phyloP scores from a whole-genome alignment of 1,284 basidiomycete genomes.

The Farysia itapuensis region DNA sequence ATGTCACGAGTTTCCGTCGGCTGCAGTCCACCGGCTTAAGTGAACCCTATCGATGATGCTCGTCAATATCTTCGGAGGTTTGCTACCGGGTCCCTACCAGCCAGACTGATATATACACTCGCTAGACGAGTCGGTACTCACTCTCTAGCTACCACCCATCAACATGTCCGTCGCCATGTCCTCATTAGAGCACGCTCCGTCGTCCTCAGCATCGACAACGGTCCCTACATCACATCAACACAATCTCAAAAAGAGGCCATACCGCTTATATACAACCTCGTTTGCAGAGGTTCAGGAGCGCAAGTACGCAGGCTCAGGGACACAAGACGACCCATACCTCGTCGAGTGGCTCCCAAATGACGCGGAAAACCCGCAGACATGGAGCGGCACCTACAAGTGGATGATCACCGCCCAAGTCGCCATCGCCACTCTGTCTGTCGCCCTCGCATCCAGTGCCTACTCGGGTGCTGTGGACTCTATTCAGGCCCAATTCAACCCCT shows the following conservation, averaged over 20 bases:
- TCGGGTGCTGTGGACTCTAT: conserved; percentile 44
- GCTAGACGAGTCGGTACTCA: no score
- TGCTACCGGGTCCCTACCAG: no score
- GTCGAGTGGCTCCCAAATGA: conserved; percentile 51
- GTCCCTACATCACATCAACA: conserved; percentile 9
- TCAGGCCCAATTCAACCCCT: conserved; percentile 25
- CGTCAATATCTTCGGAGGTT: no score
- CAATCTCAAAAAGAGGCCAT: conserved; percentile 26
- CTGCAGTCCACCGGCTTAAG: no score
- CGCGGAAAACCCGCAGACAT: conserved; percentile 37
- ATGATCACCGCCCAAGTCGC: conserved; percentile 43
- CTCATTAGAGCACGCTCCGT: neutral
- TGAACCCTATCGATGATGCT: no score
- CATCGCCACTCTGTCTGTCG: conserved; percentile 49
- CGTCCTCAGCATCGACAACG: neutral
- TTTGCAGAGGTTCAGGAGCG: conserved; percentile 59
- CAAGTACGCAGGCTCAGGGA: conserved; percentile 61
- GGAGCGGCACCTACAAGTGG: conserved; percentile 33
- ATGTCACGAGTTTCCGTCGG: no score
- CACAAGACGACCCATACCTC: conserved; percentile 60
- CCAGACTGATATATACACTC: no score
- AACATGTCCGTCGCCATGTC: no score
- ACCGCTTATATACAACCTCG: conserved; percentile 56
- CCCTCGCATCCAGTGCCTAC: conserved; percentile 46
- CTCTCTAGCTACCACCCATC: no score